Evolutionary conservation across 106 monocot genomes (phyloP).

Genomic region (Allium fistulosum): DNA sequence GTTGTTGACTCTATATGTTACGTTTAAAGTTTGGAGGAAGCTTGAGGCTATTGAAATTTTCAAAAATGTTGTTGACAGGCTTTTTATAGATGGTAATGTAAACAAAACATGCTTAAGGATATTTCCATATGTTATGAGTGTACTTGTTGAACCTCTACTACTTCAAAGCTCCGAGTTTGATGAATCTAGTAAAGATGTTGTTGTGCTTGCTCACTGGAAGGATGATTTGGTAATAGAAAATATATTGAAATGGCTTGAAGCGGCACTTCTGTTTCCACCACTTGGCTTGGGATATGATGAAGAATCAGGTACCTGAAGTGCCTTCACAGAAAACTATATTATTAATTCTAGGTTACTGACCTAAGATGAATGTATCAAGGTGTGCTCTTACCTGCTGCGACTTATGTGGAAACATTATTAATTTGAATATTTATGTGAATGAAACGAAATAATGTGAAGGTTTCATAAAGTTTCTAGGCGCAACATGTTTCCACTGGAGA

Average conservation of each 20-base stretch:
- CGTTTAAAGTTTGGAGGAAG: constrained; percentile 40
- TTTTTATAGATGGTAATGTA: constrained; percentile 24
- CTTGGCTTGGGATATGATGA: constrained; percentile 13
- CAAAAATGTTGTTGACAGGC: constrained; percentile 37
- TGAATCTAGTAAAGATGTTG: constrained; percentile 16
- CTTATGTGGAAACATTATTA: too few relatives aligned
- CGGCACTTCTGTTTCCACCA: constrained; percentile 44
- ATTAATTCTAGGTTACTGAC: too few relatives aligned
- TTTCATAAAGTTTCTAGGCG: too few relatives aligned
- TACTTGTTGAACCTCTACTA: constrained; percentile 37
- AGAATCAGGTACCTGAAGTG: constrained; percentile 36
- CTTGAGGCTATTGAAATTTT: constrained; percentile 52
- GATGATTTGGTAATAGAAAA: constrained; percentile 27
- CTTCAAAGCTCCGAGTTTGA: constrained; percentile 17
- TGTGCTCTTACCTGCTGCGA: too few relatives aligned
- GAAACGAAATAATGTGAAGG: too few relatives aligned
- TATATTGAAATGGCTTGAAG: constrained; percentile 62
- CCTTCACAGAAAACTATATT: neutral
- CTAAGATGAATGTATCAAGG: too few relatives aligned
- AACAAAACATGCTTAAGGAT: constrained; percentile 56
- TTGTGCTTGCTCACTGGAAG: constrained; percentile 9
- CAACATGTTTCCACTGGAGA: too few relatives aligned
- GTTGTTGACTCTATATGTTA: constrained; percentile 36
- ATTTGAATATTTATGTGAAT: too few relatives aligned
- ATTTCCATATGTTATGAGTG: constrained; percentile 70